Percentiles rank a stretch among this genome's conserved stretches.
Evolutionary conservation across 148 eudicot species (phyloP).

Genomic region (Dysphania ambrosioides): DNA sequence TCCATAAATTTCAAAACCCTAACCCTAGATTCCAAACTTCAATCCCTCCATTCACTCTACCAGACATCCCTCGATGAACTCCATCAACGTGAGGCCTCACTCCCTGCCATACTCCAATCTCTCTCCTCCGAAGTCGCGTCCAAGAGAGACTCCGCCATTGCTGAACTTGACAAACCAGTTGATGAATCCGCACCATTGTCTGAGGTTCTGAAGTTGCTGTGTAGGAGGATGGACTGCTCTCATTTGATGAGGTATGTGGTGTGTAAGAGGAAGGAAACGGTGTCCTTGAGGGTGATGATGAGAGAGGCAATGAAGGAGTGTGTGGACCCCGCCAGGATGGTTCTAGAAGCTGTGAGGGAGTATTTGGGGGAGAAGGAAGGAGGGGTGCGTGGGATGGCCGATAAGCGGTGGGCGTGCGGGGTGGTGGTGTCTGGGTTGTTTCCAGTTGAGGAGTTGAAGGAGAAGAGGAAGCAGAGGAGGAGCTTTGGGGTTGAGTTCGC

Average conservation of each 20-base stretch:
- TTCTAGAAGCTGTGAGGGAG: slow-evolving; percentile 48
- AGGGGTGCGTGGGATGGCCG: slow-evolving; percentile 29
- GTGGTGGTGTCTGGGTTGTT: slow-evolving; percentile 36
- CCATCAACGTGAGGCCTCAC: slow-evolving; percentile 36
- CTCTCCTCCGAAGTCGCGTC: slow-evolving; percentile 32
- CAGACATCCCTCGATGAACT: slow-evolving; percentile 27
- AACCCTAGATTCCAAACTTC: slow-evolving; percentile 41
- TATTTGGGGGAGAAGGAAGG: slow-evolving; percentile 32
- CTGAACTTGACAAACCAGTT: slow-evolving; percentile 27
- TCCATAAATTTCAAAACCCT: slow-evolving; percentile 34
- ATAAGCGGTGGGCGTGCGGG: slow-evolving; percentile 50
- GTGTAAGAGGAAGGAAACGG: slow-evolving; percentile 42
- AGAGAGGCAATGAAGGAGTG: slow-evolving; percentile 31
- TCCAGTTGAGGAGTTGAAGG: slow-evolving; percentile 33
- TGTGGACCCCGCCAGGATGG: slow-evolving; percentile 44
- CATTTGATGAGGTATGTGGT: slow-evolving; percentile 32
- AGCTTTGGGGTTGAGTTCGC: slow-evolving; percentile 25
- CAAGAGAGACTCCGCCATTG: slow-evolving; percentile 26
- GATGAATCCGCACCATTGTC: slow-evolving; percentile 8
- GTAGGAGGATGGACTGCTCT: slow-evolving; percentile 40
- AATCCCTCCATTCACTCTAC: slow-evolving; percentile 30
- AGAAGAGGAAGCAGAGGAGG: slow-evolving; percentile 3
- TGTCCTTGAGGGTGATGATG: slow-evolving; percentile 32
- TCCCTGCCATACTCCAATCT: slow-evolving; percentile 26
- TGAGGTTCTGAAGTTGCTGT: slow-evolving; percentile 32